These are phyloP conservation scores for Prunus yedoensis DNA, from an alignment of 331 rosid species.

Conservation along the genomic window DNA sequence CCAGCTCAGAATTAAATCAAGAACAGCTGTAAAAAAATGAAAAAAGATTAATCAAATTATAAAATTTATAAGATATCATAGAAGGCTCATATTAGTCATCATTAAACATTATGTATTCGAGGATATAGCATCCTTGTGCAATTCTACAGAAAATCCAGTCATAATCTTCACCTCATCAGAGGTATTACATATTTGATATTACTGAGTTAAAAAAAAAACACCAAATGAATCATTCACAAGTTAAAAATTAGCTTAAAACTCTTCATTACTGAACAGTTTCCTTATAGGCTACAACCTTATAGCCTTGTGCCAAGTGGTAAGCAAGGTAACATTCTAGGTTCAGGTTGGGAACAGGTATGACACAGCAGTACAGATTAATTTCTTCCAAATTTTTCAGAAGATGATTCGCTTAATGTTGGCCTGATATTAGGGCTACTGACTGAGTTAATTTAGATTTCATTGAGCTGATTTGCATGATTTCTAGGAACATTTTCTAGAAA, in stretches of 20 bases:
- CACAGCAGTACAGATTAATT: neutral
- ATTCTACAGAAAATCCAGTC: neutral
- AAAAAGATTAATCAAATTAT: slow-evolving; percentile 23
- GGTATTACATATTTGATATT: neutral
- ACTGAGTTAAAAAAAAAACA: neutral
- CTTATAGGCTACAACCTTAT: neutral
- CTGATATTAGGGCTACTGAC: too few species aligned
- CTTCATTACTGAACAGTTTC: neutral
- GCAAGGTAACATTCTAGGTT: neutral
- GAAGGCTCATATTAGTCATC: neutral
- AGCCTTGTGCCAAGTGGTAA: neutral
- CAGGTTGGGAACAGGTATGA: neutral
- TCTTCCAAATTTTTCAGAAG: neutral
- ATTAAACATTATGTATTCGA: neutral
- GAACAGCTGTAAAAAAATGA: slow-evolving; percentile 56
- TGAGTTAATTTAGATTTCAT: too few species aligned
- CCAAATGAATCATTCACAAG: neutral
- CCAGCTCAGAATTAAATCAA: slow-evolving; percentile 86
- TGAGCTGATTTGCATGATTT: too few species aligned
- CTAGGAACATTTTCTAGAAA: too few species aligned
- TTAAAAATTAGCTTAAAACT: neutral
- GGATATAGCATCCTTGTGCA: neutral
- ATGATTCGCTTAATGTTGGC: too few species aligned
- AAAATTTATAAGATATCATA: neutral
- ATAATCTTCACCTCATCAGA: neutral